Conservation (phyloP, 2,329 filamentous ascomycete genomes). For the Aspergillus fumigatus region DNA sequence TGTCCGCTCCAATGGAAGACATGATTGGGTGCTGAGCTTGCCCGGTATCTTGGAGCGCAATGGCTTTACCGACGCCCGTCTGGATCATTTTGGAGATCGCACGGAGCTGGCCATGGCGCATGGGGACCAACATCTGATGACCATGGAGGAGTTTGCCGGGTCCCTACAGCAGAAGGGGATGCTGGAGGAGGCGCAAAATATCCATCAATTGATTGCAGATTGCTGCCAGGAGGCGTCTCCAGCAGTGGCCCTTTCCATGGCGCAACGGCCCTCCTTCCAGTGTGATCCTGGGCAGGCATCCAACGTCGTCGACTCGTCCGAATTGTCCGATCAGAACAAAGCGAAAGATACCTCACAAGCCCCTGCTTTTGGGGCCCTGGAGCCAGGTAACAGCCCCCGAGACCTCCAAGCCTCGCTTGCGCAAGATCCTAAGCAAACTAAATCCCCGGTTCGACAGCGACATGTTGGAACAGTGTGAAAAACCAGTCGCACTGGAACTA, state of each 20-base stretch:
- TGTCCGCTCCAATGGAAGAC: conserved; percentile 15
- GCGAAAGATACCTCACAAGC: too few species aligned
- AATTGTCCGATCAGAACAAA: too few species aligned
- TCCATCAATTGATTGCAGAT: conserved; percentile 8
- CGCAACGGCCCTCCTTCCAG: too few species aligned
- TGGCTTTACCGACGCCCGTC: conserved; percentile 11
- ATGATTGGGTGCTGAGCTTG: conserved; percentile 18
- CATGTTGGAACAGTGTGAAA: conserved; percentile 1
- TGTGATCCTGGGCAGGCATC: too few species aligned
- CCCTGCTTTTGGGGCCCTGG: too few species aligned
- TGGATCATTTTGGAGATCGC: conserved; percentile 11
- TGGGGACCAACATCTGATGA: conserved; percentile 17
- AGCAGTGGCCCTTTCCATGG: conserved; percentile 15
- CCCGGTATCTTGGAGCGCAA: conserved; percentile 7
- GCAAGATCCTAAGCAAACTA: too few species aligned
- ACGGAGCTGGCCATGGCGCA: conserved; percentile 11
- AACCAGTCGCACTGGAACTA: background rate
- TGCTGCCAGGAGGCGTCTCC: conserved; percentile 9
- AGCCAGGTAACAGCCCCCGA: too few species aligned
- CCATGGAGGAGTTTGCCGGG: conserved; percentile 17
- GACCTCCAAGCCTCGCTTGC: too few species aligned
- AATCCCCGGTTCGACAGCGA: conserved; percentile 4
- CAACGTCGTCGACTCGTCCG: too few species aligned
- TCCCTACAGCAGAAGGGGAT: conserved; percentile 7
- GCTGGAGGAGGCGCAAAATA: conserved; percentile 7